A percentile compares a stretch with the other conserved stretches of the same genome.
phyloP scores from a whole-genome alignment of 352 stramenopile genomes.

The Pythium biforme region DNA sequence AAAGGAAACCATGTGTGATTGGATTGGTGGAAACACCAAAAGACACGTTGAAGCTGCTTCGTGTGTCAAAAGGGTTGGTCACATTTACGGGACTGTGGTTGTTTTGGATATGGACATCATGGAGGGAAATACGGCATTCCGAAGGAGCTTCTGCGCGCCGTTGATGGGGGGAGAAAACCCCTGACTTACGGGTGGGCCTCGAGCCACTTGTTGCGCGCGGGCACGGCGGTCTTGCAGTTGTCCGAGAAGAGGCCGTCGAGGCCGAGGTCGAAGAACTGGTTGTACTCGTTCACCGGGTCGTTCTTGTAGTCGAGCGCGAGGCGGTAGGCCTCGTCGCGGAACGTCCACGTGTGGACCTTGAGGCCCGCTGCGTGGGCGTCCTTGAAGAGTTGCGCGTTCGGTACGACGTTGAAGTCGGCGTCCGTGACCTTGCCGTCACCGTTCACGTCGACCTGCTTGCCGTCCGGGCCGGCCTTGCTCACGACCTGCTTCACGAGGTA shows the following conservation, averaged over 20 bases:
- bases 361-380: constrained; percentile 56
- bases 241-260: constrained; percentile 65
- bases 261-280: constrained; percentile 59
- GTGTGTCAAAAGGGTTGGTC: no score
- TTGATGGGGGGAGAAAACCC: no score
- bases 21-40: constrained; percentile 7
- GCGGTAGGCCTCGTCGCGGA: constrained; percentile 70
- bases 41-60: constrained; percentile 7
- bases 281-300: constrained; percentile 62
- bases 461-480: constrained; percentile 37
- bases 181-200: constrained; percentile 16
- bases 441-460: constrained; percentile 54
- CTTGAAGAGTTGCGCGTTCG: constrained; percentile 42
- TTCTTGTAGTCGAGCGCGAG: constrained; percentile 66
- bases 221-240: constrained; percentile 31
- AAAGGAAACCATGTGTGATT: background rate
- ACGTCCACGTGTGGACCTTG: constrained; percentile 64
- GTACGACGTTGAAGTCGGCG: constrained; percentile 55
- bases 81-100: background rate
- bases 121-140: no score
- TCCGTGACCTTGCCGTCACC: constrained; percentile 60
- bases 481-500: constrained; percentile 60
- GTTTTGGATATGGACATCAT: background rate
- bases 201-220: constrained; percentile 27
- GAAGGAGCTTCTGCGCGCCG: background rate